Evolutionary conservation across 768 basidiomycete genomes (phyloP).

Genomic region (Leccinum boreale): DNA sequence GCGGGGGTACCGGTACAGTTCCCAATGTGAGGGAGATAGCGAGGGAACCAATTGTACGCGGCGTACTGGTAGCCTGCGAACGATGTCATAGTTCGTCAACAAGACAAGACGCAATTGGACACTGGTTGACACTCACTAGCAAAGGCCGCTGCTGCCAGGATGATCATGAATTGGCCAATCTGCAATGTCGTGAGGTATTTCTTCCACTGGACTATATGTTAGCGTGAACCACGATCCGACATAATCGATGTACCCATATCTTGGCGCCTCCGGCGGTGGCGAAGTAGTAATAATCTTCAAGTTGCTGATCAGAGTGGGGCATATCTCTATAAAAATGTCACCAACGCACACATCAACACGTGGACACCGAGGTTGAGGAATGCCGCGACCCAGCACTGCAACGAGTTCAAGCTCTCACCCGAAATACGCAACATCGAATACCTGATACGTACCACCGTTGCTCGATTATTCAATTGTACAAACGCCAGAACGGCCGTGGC

Average conservation of each 20-base stretch:
- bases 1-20: conserved; percentile 14
- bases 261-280: conserved; percentile 70
- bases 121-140: conserved; percentile 5
- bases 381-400: conserved; percentile 89
- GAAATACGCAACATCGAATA: neutral
- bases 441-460: conserved; percentile 70
- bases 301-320: neutral
- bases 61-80: conserved; percentile 17
- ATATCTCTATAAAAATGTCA: neutral
- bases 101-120: neutral
- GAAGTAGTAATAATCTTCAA: conserved; percentile 93
- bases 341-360: conserved; percentile 85
- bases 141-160: conserved; percentile 8
- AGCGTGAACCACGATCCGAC: neutral
- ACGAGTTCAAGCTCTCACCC: neutral
- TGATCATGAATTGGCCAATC: conserved; percentile 21
- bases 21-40: conserved; percentile 15
- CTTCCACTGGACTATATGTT: conserved; percentile 17
- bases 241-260: conserved; percentile 12
- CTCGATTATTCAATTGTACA: conserved; percentile 86
- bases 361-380: conserved; percentile 85
- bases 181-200: conserved; percentile 23
- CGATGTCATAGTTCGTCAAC: neutral
- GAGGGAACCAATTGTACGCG: conserved; percentile 19
- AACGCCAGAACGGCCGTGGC: conserved; percentile 92